Evolutionary conservation across 2,329 filamentous ascomycete genomes (phyloP).

Genomic region (Diaporthe ilicicola): DNA sequence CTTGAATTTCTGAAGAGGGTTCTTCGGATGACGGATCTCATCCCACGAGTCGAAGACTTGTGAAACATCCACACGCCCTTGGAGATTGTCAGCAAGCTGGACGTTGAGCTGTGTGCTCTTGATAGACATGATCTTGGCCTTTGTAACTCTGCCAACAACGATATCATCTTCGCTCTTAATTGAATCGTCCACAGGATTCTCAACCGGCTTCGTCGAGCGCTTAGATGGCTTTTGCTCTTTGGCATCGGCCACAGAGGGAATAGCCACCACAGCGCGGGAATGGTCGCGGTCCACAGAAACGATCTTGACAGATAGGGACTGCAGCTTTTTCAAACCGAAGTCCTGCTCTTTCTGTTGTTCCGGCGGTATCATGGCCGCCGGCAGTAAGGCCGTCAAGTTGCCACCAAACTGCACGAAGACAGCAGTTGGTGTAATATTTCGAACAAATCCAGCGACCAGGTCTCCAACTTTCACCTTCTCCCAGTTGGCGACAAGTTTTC

Average conservation of each 20-base stretch:
- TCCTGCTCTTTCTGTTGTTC: conserved; percentile 73
- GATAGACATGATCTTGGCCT: conserved; percentile 81
- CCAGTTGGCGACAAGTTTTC: conserved; percentile 75
- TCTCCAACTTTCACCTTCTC: conserved; percentile 76
- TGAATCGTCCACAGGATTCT: conserved; percentile 66
- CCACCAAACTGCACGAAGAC: conserved; percentile 90
- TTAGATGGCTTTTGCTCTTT: conserved; percentile 50
- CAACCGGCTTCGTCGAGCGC: conserved; percentile 46
- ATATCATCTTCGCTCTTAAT: conserved; percentile 77
- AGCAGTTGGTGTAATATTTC: conserved; percentile 82
- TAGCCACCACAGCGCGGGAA: conserved; percentile 70
- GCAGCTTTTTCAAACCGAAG: conserved; percentile 81
- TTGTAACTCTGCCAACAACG: conserved; percentile 74
- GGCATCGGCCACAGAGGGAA: conserved; percentile 56
- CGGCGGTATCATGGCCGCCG: conserved; percentile 79
- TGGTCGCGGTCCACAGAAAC: conserved; percentile 75
- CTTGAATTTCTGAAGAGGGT: conserved; percentile 79
- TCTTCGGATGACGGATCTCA: conserved; percentile 82
- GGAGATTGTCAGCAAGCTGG: conserved; percentile 83
- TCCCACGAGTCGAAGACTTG: conserved; percentile 91
- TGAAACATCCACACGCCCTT: conserved; percentile 92
- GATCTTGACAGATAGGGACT: conserved; percentile 79
- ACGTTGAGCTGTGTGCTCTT: conserved; percentile 95
- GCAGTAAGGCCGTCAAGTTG: conserved; percentile 79
- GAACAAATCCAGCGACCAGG: conserved; percentile 80